A percentile compares a stretch with the other conserved stretches of the same genome.
These are phyloP conservation scores for Lentinula novae-zelandiae DNA, from an alignment of 1,284 basidiomycete species.

Conservation along the genomic window DNA sequence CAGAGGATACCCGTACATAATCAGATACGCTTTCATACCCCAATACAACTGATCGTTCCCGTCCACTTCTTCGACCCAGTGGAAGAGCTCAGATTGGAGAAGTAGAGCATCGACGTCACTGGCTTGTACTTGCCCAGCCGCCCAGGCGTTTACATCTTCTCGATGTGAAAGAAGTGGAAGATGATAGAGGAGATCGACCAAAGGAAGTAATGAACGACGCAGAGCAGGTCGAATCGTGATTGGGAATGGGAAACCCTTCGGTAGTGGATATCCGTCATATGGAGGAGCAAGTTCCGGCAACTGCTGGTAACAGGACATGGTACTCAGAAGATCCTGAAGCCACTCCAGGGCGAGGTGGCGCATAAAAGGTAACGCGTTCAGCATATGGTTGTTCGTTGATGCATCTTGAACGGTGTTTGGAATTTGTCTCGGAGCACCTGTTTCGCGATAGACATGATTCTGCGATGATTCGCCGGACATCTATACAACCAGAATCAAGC, in stretches of 20 bases:
- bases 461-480: background rate
- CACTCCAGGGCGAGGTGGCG: background rate
- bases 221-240: background rate
- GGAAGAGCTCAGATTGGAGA: background rate
- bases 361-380: background rate
- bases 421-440: no score
- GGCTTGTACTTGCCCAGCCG: background rate
- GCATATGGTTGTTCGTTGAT: background rate
- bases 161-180: background rate
- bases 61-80: constrained; percentile 1
- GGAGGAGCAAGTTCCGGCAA: background rate
- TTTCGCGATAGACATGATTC: background rate
- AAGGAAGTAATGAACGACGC: background rate
- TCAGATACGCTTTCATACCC: background rate
- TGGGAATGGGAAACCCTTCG: background rate
- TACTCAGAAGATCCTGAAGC: background rate
- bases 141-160: background rate
- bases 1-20: background rate
- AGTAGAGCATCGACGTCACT: background rate
- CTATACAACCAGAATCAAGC: background rate
- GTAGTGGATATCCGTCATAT: background rate
- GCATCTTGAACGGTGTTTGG: background rate
- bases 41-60: background rate
- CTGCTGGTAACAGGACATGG: background rate
- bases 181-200: background rate